phyloP scores from a whole-genome alignment of 2,329 filamentous ascomycete genomes.

The Botrytis tulipae region DNA sequence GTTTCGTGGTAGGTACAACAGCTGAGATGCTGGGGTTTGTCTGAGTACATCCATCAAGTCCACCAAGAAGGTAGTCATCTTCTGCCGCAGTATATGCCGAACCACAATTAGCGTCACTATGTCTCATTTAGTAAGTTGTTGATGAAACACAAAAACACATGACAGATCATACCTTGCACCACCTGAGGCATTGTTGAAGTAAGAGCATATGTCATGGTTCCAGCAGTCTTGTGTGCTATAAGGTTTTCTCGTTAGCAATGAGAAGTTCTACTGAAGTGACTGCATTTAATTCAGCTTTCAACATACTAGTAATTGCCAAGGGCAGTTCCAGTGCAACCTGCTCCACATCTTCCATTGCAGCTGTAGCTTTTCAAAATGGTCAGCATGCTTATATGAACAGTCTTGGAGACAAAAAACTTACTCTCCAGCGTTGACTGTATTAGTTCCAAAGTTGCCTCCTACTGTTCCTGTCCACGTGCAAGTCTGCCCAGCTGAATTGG shows the following conservation, averaged over 20 bases:
- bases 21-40: slow-evolving; percentile 40
- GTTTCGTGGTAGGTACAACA: slow-evolving; percentile 32
- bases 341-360: slow-evolving; percentile 50
- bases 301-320: slow-evolving; percentile 46
- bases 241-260: background rate
- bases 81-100: slow-evolving; percentile 45
- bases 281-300: background rate
- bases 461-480: slow-evolving; percentile 48
- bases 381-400: background rate
- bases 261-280: background rate
- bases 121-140: background rate
- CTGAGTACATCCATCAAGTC: slow-evolving; percentile 39
- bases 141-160: background rate
- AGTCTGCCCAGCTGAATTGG: slow-evolving; percentile 43
- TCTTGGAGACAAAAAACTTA: slow-evolving; percentile 34
- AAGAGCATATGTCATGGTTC: slow-evolving; percentile 51
- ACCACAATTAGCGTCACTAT: slow-evolving; percentile 49
- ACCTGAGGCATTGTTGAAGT: slow-evolving; percentile 49
- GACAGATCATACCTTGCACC: slow-evolving; percentile 44
- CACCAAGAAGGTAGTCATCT: slow-evolving; percentile 45
- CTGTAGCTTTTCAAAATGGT: slow-evolving; percentile 43
- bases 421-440: slow-evolving; percentile 44
- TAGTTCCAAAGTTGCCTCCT: slow-evolving; percentile 49
- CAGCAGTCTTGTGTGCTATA: slow-evolving; percentile 48
- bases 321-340: slow-evolving; percentile 45